phyloP scores from a whole-genome alignment of 2,329 filamentous ascomycete species.

The Fusarium illudens region DNA sequence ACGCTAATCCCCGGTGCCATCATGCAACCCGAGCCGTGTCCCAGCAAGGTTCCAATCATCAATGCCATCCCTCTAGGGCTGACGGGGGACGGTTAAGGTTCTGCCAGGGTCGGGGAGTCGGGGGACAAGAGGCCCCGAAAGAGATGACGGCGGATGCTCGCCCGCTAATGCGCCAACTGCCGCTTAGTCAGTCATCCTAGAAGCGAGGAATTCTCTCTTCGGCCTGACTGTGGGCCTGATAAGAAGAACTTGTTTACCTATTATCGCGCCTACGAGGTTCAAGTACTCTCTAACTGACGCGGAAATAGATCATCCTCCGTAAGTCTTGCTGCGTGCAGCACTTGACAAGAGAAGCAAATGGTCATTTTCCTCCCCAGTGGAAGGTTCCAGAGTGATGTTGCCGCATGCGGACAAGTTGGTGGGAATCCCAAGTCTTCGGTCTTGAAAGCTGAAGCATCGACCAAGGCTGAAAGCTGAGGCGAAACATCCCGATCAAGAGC shows the following conservation, averaged over 20 bases:
- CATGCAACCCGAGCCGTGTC: neutral
- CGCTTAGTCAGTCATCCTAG: neutral
- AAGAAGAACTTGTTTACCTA: neutral
- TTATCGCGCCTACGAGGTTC: too few relatives aligned
- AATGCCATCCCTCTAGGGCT: neutral
- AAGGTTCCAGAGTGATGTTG: neutral
- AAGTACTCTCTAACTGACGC: neutral
- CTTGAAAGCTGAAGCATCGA: neutral
- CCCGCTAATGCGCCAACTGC: neutral
- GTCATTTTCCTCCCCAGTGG: neutral
- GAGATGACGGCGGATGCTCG: neutral
- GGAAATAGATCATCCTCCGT: neutral
- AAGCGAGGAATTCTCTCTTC: neutral
- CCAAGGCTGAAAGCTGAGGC: neutral
- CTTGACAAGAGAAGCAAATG: neutral
- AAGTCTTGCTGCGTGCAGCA: neutral
- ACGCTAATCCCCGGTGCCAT: neutral
- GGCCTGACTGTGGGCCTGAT: neutral
- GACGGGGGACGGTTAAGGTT: neutral
- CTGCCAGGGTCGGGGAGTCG: neutral
- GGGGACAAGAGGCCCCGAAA: neutral
- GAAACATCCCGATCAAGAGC: neutral
- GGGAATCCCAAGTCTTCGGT: neutral
- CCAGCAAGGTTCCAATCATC: too few relatives aligned
- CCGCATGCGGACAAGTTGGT: neutral